These are phyloP conservation scores for Phyllosticta ampelicida DNA, from an alignment of 2,329 filamentous ascomycete species.

Conservation along the genomic window DNA sequence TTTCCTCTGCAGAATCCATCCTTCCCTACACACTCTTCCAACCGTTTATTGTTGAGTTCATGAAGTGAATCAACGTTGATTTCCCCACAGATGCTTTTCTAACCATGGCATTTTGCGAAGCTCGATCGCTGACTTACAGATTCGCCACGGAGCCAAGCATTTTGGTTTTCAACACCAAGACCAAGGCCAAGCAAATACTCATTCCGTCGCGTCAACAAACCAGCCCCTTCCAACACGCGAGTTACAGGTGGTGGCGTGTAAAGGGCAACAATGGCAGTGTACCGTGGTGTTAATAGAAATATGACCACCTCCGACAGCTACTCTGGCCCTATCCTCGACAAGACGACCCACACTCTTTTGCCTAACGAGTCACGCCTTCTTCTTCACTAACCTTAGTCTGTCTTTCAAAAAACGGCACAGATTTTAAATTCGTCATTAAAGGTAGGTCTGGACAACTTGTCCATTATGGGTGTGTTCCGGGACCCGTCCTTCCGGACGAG, in stretches of 20 bases:
- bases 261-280: not conserved
- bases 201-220: slow-evolving; percentile 10
- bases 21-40: not conserved
- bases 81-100: not conserved
- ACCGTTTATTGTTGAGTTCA: not conserved
- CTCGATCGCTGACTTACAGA: too few relatives aligned
- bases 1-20: not conserved
- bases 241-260: not conserved
- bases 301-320: not conserved
- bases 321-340: not conserved
- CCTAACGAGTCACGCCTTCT: not conserved
- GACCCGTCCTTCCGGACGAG: not conserved
- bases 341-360: not conserved
- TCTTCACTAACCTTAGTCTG: not conserved
- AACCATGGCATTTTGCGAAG: not conserved
- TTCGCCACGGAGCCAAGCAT: slow-evolving; percentile 9
- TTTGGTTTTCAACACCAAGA: slow-evolving; percentile 3
- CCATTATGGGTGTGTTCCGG: slow-evolving; percentile 1
- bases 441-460: not conserved
- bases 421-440: not conserved
- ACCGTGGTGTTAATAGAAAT: not conserved
- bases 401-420: not conserved
- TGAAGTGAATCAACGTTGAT: not conserved
- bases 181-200: not conserved
- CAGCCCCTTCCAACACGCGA: not conserved